Evolutionary conservation across 2,329 filamentous ascomycete species (phyloP).

Genomic region (Raffaelea arxii): DNA sequence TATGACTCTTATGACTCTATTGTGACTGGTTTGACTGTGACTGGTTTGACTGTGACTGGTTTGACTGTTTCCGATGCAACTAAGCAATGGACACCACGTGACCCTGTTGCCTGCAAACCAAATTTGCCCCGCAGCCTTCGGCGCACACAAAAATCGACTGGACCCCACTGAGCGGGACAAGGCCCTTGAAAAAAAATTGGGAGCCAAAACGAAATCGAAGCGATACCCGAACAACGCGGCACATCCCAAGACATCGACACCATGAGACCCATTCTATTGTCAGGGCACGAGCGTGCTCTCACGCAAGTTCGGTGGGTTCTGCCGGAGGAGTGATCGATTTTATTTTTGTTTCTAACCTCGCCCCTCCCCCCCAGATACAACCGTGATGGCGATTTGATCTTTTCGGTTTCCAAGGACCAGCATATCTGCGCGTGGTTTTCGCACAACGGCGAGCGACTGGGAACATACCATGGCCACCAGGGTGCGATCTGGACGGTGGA

Average conservation of each 20-base stretch:
- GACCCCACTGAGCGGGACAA: neutral
- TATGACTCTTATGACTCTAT: no score
- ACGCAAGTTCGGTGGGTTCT: constrained; percentile 58
- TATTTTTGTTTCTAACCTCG: constrained; percentile 1
- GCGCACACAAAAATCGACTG: neutral
- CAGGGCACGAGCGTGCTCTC: constrained; percentile 93
- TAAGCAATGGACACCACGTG: no score
- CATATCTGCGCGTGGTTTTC: constrained; percentile 95
- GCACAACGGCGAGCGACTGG: constrained; percentile 94
- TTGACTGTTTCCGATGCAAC: no score
- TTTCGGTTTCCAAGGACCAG: constrained; percentile 19
- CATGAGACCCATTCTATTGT: constrained; percentile 95
- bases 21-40: no score
- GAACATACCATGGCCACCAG: constrained; percentile 93
- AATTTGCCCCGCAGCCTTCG: no score
- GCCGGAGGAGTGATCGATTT: neutral
- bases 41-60: no score
- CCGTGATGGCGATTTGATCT: constrained; percentile 70
- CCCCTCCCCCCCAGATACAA: constrained; percentile 53
- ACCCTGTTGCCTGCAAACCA: no score
- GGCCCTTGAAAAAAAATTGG: neutral
- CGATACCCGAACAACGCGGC: neutral
- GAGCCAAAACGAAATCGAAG: neutral
- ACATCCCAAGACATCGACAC: constrained; percentile 31
- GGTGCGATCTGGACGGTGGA: constrained; percentile 99